Evolutionary conservation across 2,329 filamentous ascomycete genomes (phyloP), one percentile per base, ranked within the genome.

Genomic region (Helotiales sp.): DNA sequence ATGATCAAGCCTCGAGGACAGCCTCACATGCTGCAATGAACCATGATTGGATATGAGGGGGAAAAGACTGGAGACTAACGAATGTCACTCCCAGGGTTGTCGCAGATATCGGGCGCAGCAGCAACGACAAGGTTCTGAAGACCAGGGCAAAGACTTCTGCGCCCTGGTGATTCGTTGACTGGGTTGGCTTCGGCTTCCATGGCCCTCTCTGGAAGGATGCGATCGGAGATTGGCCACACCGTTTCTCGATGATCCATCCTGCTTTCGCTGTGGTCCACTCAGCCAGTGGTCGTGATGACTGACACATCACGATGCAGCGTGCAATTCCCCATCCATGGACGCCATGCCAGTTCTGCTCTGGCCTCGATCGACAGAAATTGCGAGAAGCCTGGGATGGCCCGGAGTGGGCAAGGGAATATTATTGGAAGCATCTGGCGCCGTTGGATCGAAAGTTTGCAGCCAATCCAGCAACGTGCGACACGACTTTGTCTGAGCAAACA

Each of bases 301-400:
- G 73, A 75, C 73, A 75, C 73, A 75, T 75, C 73, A 74, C 72
- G 67, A 64, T 75, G 73, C 73, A 74, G 73, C 68, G 61, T 64
- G 61, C 68, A 64, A 68, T 68, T 65, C 60, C 68, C 65, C 54
- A 64, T 67, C 66, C 65, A 68, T 64, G 43, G 63, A 28, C 50
- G 30, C 64, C 20, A 62, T 45, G 63, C 57, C 58, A 49, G 34
- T 52, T 52, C 47, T 34, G 49, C 57, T 60, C 37, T 30, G 58
- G 63, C 34, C 47, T 34, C 61, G 71, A 75, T 72, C 71, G 57
- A 55, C 71, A 72, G 67, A 70, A 70, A 63, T 65, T 64, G 66
- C 68, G 65, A 59, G 69, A 68, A 47, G 24, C 61, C 34, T 28
- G 24, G 61, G 59, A 57, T 63, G 40, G 47, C 43, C 34, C 47